Evolutionary conservation across 1,139 yeast genomes (phyloP).

Genomic region (Sugiyamaella xylanicola): DNA sequence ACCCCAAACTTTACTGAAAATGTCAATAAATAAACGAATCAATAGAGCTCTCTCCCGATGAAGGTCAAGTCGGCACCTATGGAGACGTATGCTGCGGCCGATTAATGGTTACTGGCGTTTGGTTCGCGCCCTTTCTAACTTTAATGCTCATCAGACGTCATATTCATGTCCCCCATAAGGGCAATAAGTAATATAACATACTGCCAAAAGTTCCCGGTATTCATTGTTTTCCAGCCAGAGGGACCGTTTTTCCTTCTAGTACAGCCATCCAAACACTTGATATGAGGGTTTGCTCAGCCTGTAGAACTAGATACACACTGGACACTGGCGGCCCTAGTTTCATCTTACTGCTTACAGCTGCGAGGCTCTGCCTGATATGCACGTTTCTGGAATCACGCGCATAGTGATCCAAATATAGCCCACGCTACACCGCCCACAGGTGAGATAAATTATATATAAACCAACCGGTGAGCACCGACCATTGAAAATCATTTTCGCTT

Average conservation of each 20-base stretch:
- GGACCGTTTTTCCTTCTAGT: too few species aligned
- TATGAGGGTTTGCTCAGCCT: too few species aligned
- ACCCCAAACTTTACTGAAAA: constrained; percentile 10
- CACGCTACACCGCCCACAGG: neutral
- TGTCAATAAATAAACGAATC: constrained; percentile 7
- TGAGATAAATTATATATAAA: neutral
- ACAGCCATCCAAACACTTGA: too few species aligned
- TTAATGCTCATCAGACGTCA: neutral
- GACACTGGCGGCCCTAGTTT: neutral
- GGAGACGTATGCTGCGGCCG: too few species aligned
- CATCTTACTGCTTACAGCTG: neutral
- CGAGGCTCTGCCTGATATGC: constrained; percentile 10
- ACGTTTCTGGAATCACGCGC: constrained; percentile 8
- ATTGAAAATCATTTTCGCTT: neutral
- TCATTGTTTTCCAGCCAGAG: too few species aligned
- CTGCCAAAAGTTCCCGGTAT: too few species aligned
- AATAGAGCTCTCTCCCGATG: neutral
- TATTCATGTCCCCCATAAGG: neutral
- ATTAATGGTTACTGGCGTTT: neutral
- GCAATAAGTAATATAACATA: neutral
- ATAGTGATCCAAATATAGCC: constrained; percentile 15
- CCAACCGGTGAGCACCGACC: constrained; percentile 1
- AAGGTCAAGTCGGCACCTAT: neutral
- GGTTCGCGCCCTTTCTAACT: neutral
- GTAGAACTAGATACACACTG: too few species aligned